Base-by-base conservation (phyloP, 2,329 filamentous ascomycete species). In the Botrytis squamosa region DNA sequence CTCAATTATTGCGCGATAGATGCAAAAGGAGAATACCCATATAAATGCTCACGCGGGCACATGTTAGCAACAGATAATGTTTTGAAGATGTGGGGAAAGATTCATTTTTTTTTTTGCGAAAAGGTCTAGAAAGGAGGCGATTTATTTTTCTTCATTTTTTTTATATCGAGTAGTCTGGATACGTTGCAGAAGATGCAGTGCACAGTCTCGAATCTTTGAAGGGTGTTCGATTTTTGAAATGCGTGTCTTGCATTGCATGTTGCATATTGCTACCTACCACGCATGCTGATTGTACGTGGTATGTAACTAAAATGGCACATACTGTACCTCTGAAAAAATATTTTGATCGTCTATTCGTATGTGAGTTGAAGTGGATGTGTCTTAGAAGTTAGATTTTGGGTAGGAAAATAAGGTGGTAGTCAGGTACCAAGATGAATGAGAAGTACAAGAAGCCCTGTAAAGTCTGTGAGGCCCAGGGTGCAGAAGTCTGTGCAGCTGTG, bases 351-450 rank as follows among this genome's bases (percentile, higher is more conserved):
- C 49, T 57, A 25, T 14, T 38, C 29, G 36, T 22, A 12, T 36
- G 29, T 22, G 42, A 65, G 16, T 22, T n/a, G 38, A 5, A 36
- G 63, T 66, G 42, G 63, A 12, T n/a, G 29, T 66, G 63, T 66
- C 42, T 66, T 38, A 36, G 3, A 66, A 36, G 42, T 42, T 14
- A 69, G 20, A 36, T 69, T 57, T 69, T 69, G 66, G 66, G 66
- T 69, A 69, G 66, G 44, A 67, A 67, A 38, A 38, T 52, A 67
- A 67, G 44, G 44, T 69, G 38, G 66, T 42, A 69, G 49, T 69
- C 66, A 69, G 66, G 66, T 69, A 69, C 66, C 66, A 69, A 69
- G 66, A 69, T 57, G 46, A 57, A 18, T 57, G 38, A 42, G 25
- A n/a, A 46, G 40, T 65, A 20, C 62, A 20, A 65, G 38, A 65